Base-by-base conservation (phyloP, 1,284 basidiomycete genomes). In the Rhodotorula sp. region DNA sequence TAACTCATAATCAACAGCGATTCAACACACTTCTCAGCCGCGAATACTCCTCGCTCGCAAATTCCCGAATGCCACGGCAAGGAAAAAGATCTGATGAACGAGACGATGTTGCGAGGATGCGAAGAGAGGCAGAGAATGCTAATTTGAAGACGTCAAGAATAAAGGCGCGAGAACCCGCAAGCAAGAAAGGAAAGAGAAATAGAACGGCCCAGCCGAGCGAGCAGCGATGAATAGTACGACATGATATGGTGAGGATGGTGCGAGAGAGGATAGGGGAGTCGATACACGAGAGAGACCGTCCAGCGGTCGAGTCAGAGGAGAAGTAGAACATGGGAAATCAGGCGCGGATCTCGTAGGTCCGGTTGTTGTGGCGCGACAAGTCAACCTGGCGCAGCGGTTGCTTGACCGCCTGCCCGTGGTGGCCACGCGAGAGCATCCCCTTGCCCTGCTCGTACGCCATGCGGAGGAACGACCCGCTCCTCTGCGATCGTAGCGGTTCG, bases 361-460 rank as follows among this genome's bases (percentile, higher is more conserved):
- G 68, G 29, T 23, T 58, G 57, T 23, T 39, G 34, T 58, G 57
- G 7, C 57, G 31, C 8, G 31, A 21, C 23, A 49, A 57, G 56
- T 31, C 68, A 43, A 43, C 52, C 43, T 46, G 29, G 29, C 20
- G 39, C 58, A 62, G 15, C 48, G 48, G 39, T 47, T 57, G 56
- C 29, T 43, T 62, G n/a, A 29, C 48, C 8, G 29, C 15, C 34
- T 49, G 54, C 15, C 47, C 58, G 48, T 15, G 31, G 18, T 31
- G n/a, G 26, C 46, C 26, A 46, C 62, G 51, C 16, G 60, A 59
- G n/a, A 75, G 31, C 49, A 65, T 64, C 46, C 65, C 69, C 65
- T 75, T 70, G 39, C 68, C 61, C 48, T 62, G 61, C 58, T 68
- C 69, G 63, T 48, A 70, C 57, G 67, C 64, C 57, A 65, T 65